phyloP scores from a whole-genome alignment of 768 basidiomycete species.

The Leccinum truebloodii region DNA sequence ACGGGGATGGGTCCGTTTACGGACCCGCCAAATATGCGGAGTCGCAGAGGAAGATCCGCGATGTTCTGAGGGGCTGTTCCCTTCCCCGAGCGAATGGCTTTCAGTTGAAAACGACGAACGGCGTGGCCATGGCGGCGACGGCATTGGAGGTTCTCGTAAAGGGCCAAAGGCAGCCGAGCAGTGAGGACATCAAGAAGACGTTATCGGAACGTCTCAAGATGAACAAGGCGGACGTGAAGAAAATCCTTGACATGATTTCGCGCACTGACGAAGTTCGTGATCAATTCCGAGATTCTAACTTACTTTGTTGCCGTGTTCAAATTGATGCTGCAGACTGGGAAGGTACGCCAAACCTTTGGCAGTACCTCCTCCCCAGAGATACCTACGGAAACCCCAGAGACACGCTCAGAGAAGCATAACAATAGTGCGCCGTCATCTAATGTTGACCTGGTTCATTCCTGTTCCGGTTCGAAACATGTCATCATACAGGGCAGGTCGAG shows the following conservation, averaged over 20 bases:
- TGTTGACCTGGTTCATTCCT: too few species aligned
- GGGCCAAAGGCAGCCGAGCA: neutral
- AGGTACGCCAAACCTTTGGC: too few species aligned
- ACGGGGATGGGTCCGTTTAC: neutral
- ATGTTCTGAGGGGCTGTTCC: conserved; percentile 4
- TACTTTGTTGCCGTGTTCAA: too few species aligned
- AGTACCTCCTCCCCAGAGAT: too few species aligned
- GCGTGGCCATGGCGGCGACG: neutral
- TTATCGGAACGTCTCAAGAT: neutral
- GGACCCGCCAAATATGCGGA: conserved; percentile 10
- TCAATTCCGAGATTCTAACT: too few species aligned
- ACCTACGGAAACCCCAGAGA: too few species aligned
- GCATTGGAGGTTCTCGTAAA: neutral
- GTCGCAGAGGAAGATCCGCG: conserved; percentile 14
- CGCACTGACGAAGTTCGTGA: too few species aligned
- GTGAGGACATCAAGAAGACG: neutral
- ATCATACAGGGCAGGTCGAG: too few species aligned
- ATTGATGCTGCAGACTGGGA: too few species aligned
- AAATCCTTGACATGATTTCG: neutral
- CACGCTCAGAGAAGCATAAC: too few species aligned
- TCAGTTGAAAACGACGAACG: neutral
- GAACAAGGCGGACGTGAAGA: neutral
- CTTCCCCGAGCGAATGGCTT: neutral
- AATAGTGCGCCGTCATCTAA: too few species aligned
- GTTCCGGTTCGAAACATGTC: too few species aligned